Evolutionary conservation across 441 rosid genomes (phyloP).

Genomic region (Biscutella laevigata): DNA sequence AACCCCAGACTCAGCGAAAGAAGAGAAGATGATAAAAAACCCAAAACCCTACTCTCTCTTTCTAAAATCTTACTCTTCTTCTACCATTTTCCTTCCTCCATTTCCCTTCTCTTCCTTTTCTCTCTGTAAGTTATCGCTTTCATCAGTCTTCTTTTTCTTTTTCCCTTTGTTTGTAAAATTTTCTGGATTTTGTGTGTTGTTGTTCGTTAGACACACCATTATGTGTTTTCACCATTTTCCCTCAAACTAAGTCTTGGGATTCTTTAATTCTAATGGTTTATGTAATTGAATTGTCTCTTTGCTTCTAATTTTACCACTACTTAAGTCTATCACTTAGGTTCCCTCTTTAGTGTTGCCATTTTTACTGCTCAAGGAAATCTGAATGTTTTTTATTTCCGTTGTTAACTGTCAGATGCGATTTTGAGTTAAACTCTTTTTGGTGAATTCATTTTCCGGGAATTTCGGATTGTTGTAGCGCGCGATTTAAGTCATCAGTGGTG

Average conservation of each 20-base stretch:
- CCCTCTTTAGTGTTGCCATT: neutral
- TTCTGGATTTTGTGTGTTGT: too few species aligned
- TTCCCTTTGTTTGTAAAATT: too few species aligned
- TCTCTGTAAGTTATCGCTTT: conserved; percentile 10
- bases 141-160: too few species aligned
- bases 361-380: neutral
- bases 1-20: conserved; percentile 8
- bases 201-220: too few species aligned
- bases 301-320: conserved; percentile 13
- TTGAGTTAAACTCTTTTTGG: neutral
- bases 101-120: conserved; percentile 7
- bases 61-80: conserved; percentile 10
- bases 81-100: conserved; percentile 11
- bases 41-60: conserved; percentile 82
- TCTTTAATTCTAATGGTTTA: neutral
- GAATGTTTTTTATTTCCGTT: neutral
- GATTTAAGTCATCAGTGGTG: too few species aligned
- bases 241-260: neutral
- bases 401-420: neutral
- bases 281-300: neutral
- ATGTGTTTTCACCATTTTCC: neutral
- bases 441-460: neutral
- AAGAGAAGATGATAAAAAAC: conserved; percentile 57
- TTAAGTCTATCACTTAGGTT: neutral
- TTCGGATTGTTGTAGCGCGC: neutral